phyloP scores from a whole-genome alignment of 345 rosid genomes.

The Arabis alpina region DNA sequence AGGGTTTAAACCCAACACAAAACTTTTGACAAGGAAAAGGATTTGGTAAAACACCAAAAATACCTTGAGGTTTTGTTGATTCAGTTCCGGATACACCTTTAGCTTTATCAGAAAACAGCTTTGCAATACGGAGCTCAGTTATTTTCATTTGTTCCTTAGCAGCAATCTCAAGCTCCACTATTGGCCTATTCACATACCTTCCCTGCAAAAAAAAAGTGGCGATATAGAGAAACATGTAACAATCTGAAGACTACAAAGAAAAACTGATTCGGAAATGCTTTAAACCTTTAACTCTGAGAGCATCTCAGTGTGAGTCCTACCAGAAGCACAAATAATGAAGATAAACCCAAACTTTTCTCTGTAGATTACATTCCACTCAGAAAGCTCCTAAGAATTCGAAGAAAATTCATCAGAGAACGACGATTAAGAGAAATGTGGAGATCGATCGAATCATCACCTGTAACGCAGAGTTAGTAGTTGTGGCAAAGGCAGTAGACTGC shows the following conservation, averaged over 20 bases:
- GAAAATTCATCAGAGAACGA: background rate
- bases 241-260: background rate
- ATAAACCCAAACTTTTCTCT: conserved; percentile 72
- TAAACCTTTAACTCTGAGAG: conserved; percentile 77
- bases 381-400: conserved; percentile 57
- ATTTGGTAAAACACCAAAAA: conserved; percentile 15
- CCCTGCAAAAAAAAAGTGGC: conserved; percentile 51
- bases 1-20: background rate
- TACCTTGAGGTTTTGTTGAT: conserved; percentile 66
- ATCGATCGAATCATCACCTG: conserved; percentile 50
- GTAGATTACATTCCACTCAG: conserved; percentile 74
- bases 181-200: conserved; percentile 74
- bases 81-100: conserved; percentile 40
- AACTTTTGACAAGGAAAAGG: background rate
- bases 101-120: conserved; percentile 60
- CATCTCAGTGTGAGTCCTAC: conserved; percentile 73
- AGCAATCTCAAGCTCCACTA: conserved; percentile 81
- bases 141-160: conserved; percentile 92
- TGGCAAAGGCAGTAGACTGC: conserved; percentile 84
- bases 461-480: conserved; percentile 67
- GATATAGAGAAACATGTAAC: background rate
- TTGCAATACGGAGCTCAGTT: conserved; percentile 80
- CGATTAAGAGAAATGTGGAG: conserved; percentile 6
- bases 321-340: conserved; percentile 81
- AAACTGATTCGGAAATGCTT: conserved; percentile 2